Percentiles rank a stretch among this genome's conserved stretches.
Conservation (phyloP, 208 protist species). For the Leishmania turanica region DNA sequence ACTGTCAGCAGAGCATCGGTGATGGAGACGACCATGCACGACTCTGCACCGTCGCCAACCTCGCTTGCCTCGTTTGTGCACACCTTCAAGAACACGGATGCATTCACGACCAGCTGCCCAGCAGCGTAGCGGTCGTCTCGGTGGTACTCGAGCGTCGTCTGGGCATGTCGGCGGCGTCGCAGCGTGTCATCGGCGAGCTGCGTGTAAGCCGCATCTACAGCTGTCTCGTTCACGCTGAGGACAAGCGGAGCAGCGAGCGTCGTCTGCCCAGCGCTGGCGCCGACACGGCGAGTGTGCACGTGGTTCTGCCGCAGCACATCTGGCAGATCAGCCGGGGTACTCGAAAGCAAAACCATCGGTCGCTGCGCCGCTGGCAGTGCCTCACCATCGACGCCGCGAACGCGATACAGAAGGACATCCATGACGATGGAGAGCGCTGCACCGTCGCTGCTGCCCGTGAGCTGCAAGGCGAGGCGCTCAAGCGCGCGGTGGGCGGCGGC, state of each 20-base stretch:
- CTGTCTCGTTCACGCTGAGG: constrained; percentile 48
- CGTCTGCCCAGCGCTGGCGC: not conserved
- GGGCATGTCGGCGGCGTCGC: constrained; percentile 51
- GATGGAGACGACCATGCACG: constrained; percentile 77
- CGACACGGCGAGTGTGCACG: not conserved
- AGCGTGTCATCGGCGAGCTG: constrained; percentile 66
- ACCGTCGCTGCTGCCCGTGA: constrained; percentile 11
- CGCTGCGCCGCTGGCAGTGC: constrained; percentile 52
- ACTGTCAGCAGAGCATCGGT: constrained; percentile 75
- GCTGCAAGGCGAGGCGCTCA: constrained; percentile 9
- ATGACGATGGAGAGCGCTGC: constrained; percentile 39
- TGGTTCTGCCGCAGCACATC: constrained; percentile 33
- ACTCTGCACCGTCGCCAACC: not conserved
- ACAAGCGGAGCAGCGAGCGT: constrained; percentile 23
- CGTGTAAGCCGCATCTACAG: constrained; percentile 61
- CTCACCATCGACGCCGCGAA: constrained; percentile 59
- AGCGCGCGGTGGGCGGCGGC: constrained; percentile 46
- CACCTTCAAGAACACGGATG: constrained; percentile 75
- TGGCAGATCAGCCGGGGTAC: constrained; percentile 36
- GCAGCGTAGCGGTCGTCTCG: constrained; percentile 37
- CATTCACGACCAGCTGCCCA: constrained; percentile 68
- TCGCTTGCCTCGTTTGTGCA: constrained; percentile 36
- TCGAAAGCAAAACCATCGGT: constrained; percentile 60
- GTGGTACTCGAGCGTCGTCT: constrained; percentile 54
- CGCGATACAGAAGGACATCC: constrained; percentile 64